Evolutionary conservation across 2,329 filamentous ascomycete species (phyloP).

Genomic region (Tolypocladium tundrense): DNA sequence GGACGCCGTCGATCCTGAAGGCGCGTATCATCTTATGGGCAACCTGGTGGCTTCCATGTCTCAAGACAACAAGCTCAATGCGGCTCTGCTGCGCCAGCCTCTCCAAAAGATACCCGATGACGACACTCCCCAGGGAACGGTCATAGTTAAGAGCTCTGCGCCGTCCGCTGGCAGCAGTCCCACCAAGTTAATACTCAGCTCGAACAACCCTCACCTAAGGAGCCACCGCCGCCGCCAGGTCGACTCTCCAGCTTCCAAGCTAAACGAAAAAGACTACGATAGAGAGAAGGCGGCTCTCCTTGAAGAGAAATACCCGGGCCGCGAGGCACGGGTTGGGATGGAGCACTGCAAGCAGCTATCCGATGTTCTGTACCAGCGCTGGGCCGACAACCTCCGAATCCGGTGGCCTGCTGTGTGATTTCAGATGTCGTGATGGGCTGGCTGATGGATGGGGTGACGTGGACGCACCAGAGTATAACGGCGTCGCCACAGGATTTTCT

Average conservation of each 20-base stretch:
- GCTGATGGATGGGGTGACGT: neutral
- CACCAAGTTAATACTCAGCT: constrained; percentile 63
- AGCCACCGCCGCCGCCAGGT: constrained; percentile 60
- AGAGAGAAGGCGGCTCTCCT: constrained; percentile 36
- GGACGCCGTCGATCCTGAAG: constrained; percentile 82
- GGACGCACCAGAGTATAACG: neutral
- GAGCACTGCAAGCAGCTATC: constrained; percentile 85
- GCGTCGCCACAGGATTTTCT: neutral
- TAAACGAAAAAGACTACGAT: constrained; percentile 35
- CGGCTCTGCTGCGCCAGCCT: constrained; percentile 32
- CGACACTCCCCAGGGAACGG: constrained; percentile 42
- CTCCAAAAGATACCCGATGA: constrained; percentile 29
- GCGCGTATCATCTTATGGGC: constrained; percentile 75
- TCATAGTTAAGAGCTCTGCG: constrained; percentile 44
- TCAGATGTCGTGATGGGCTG: neutral
- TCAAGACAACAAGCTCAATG: constrained; percentile 54
- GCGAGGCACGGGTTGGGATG: constrained; percentile 58
- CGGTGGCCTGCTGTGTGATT: constrained; percentile 47
- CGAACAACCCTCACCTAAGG: constrained; percentile 77
- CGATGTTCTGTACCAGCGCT: constrained; percentile 82
- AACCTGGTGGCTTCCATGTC: constrained; percentile 65
- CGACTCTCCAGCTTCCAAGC: constrained; percentile 23
- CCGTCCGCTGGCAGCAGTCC: constrained; percentile 32
- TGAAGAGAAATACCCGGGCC: constrained; percentile 44
- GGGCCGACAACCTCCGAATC: constrained; percentile 72